Evolutionary conservation across 108 stramenopile species (phyloP), one percentile per base, ranked within the genome.

Genomic region (Epithemia pelagica): DNA sequence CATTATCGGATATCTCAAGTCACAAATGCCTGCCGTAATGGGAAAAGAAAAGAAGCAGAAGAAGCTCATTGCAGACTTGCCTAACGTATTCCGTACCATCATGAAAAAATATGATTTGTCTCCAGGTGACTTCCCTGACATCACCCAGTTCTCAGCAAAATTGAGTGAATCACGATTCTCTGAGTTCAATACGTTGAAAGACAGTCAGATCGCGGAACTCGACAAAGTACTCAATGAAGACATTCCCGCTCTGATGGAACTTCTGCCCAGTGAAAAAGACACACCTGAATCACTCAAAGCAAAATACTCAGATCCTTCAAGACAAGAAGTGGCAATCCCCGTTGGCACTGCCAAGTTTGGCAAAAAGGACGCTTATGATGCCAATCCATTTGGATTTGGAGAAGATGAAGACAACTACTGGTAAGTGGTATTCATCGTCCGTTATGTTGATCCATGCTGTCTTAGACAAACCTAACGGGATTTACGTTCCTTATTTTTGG

Each of bases 21-120:
- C 82, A 58, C 94, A 98, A 82, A 97, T 99, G 97, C 99, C 99
- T 19, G 68, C 89, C 28, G 70, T 98, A 37, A 92, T 95, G 85
- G 97, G 97, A 28, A 96, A 97, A 62, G 86, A 92, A 69, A 96
- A 97, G 82, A 98, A 98, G 68, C 97, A 99, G 72, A 75, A 90
- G 75, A 91, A 95, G 78, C 84, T 98, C 37, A 91, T 99, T 64
- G 67, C 72, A 19, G 87, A 95, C 62, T 77, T 99, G 69, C 94
- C 95, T 52, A 88, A 88, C 59, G 95, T 96, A 55, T 99, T 99
- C 65, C 84, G 92, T 3, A 85, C 86, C 18, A 87, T 96, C 58
- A 79, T 95, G 59, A 88, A 95, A 64, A 92, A 96, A 64, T 88
- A 97, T 68, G 82, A 87, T 54, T 79, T 99, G 60, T 88, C 97